phyloP scores from a whole-genome alignment of 1,284 basidiomycete species.

The Ganoderma multipileum region DNA sequence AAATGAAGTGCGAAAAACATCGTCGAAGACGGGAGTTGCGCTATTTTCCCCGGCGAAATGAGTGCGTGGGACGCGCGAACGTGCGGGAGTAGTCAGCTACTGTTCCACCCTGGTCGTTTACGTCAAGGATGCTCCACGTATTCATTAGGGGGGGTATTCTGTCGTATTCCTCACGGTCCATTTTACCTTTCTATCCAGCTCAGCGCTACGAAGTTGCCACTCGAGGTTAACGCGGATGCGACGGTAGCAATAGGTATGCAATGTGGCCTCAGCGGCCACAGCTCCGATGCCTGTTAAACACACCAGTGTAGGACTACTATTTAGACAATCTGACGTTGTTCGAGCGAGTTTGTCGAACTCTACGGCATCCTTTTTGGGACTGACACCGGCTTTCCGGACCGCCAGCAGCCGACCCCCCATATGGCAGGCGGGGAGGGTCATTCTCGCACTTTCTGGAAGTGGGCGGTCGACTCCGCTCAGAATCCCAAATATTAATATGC shows the following conservation, averaged over 20 bases:
- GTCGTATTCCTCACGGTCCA: not conserved
- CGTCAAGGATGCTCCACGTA: not conserved
- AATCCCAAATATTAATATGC: constrained; percentile 18
- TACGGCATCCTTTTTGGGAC: constrained; percentile 15
- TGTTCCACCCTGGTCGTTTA: not conserved
- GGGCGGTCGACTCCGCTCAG: not conserved
- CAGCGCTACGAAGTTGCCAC: not conserved
- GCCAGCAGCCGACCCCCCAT: constrained; percentile 10
- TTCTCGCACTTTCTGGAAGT: constrained; percentile 31
- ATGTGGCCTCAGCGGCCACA: too few species aligned
- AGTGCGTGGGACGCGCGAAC: not conserved
- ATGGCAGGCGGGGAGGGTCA: constrained; percentile 5
- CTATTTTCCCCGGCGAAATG: not conserved
- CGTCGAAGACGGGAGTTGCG: not conserved
- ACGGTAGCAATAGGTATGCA: not conserved
- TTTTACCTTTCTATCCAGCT: not conserved
- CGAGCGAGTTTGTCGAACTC: not conserved
- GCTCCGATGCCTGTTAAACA: not conserved
- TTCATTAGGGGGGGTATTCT: not conserved
- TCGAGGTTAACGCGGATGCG: not conserved
- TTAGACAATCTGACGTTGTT: not conserved
- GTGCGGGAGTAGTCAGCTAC: not conserved
- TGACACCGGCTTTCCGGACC: constrained; percentile 25
- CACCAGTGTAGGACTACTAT: not conserved
- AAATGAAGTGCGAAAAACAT: not conserved